A percentile compares a stretch with the other conserved stretches of the same genome.
phyloP scores from a whole-genome alignment of 768 basidiomycete genomes.

The Fomitopsis pulvina region DNA sequence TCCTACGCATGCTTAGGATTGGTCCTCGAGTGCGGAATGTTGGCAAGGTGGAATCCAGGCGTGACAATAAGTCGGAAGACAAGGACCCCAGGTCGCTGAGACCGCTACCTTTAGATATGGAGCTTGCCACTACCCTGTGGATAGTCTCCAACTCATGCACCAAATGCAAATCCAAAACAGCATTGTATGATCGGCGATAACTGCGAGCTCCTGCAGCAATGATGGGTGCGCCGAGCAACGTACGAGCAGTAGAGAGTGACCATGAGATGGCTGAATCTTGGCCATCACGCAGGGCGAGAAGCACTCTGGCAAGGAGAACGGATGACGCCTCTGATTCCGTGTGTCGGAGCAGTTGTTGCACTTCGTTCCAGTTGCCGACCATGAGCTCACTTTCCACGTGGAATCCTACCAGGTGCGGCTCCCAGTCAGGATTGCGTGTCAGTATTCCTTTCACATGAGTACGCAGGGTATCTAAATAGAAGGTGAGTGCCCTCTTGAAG shows the following conservation, averaged over 20 bases:
- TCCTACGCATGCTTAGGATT: constrained; percentile 82
- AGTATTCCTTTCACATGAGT: constrained; percentile 93
- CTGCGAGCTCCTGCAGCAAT: constrained; percentile 72
- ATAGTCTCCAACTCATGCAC: constrained; percentile 81
- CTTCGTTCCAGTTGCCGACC: constrained; percentile 88
- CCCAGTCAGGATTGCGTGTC: constrained; percentile 81
- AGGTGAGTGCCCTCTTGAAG: not conserved
- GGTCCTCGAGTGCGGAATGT: constrained; percentile 87
- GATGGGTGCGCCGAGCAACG: constrained; percentile 72
- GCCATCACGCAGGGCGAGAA: constrained; percentile 69
- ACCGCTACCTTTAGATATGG: constrained; percentile 28
- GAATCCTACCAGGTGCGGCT: constrained; percentile 66
- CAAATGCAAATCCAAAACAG: constrained; percentile 77
- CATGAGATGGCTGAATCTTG: constrained; percentile 38
- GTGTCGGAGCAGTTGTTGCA: constrained; percentile 51
- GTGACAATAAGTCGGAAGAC: constrained; percentile 46
- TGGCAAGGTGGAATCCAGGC: constrained; percentile 75
- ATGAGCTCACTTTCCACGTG: constrained; percentile 95
- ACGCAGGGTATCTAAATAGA: constrained; percentile 71
- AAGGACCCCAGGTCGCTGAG: constrained; percentile 33
- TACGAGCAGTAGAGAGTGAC: constrained; percentile 58
- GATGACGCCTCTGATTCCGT: constrained; percentile 49
- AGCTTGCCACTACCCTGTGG: constrained; percentile 31
- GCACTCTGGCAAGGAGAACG: constrained; percentile 68
- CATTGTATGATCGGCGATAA: constrained; percentile 84